Percentiles rank a stretch among this genome's conserved stretches.
phyloP scores from a whole-genome alignment of 208 protist species.

The Leishmania lainsoni region DNA sequence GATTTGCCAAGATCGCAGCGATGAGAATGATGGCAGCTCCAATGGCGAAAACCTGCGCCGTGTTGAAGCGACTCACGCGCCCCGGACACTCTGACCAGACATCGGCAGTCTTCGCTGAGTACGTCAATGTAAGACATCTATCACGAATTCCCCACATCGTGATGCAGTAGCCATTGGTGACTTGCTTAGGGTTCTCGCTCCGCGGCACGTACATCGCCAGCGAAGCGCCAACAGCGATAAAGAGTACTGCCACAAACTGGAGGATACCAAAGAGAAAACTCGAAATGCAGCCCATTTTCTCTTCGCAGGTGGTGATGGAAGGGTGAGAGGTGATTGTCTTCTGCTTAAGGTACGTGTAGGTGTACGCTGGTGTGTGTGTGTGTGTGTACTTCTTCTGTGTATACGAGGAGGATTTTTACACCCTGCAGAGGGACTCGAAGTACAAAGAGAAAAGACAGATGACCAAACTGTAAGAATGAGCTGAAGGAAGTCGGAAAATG shows the following conservation, averaged over 20 bases:
- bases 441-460: too few relatives aligned
- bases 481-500: too few relatives aligned
- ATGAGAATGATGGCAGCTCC: constrained; percentile 24
- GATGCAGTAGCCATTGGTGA: constrained; percentile 34
- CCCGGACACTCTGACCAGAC: constrained; percentile 33
- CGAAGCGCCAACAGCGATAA: constrained; percentile 23
- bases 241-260: constrained; percentile 34
- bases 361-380: background rate
- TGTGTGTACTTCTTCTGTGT: background rate
- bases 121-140: constrained; percentile 32
- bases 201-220: constrained; percentile 26
- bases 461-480: too few relatives aligned
- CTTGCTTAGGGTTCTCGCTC: constrained; percentile 3
- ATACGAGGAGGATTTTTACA: too few relatives aligned
- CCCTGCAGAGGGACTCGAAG: too few relatives aligned
- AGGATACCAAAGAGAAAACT: constrained; percentile 32
- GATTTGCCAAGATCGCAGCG: constrained; percentile 14
- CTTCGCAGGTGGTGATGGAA: background rate
- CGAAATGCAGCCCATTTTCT: constrained; percentile 35
- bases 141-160: constrained; percentile 55
- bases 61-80: constrained; percentile 38
- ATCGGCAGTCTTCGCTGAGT: constrained; percentile 13
- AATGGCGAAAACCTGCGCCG: constrained; percentile 41
- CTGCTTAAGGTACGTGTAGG: background rate
- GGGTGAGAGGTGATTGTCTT: background rate